Conservation (phyloP, 2,329 filamentous ascomycete genomes). For the Fusarium verticillioides region DNA sequence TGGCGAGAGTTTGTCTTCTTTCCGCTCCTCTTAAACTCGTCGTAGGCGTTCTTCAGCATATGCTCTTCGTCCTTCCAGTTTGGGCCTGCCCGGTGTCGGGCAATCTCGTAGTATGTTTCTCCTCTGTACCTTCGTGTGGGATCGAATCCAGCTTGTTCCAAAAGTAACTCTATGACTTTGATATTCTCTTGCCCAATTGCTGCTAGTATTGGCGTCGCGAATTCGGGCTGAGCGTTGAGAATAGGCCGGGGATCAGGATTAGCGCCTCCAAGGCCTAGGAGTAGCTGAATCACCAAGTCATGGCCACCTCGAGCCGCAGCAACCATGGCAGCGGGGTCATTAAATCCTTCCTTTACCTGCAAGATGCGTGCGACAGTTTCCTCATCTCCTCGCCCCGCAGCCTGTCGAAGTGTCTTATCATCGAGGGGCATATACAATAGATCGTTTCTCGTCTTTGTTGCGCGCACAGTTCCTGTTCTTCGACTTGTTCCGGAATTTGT, state of each 20-base stretch:
- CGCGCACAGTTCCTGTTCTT: constrained; percentile 65
- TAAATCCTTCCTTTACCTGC: constrained; percentile 68
- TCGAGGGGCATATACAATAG: constrained; percentile 71
- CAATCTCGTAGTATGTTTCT: constrained; percentile 87
- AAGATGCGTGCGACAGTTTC: constrained; percentile 71
- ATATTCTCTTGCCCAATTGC: constrained; percentile 91
- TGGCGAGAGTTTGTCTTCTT: constrained; percentile 65
- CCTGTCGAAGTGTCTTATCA: constrained; percentile 69
- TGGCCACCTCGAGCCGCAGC: constrained; percentile 93
- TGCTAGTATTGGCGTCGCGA: constrained; percentile 91
- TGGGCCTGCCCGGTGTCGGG: constrained; percentile 82
- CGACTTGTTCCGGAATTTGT: constrained; percentile 56
- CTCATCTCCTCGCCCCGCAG: constrained; percentile 70
- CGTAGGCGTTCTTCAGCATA: constrained; percentile 79
- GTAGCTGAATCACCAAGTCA: constrained; percentile 83
- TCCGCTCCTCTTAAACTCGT: constrained; percentile 67
- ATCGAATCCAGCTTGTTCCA: constrained; percentile 82
- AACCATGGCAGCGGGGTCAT: constrained; percentile 88
- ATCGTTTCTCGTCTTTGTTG: constrained; percentile 73
- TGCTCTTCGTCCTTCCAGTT: constrained; percentile 91
- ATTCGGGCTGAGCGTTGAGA: constrained; percentile 69
- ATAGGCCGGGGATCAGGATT: constrained; percentile 77
- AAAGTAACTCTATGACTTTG: constrained; percentile 82
- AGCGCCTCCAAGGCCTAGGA: constrained; percentile 74
- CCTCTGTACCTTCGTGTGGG: constrained; percentile 81